Evolutionary conservation across 495 filamentous ascomycete genomes (phyloP).

Genomic region (Penicillium waksmanii): DNA sequence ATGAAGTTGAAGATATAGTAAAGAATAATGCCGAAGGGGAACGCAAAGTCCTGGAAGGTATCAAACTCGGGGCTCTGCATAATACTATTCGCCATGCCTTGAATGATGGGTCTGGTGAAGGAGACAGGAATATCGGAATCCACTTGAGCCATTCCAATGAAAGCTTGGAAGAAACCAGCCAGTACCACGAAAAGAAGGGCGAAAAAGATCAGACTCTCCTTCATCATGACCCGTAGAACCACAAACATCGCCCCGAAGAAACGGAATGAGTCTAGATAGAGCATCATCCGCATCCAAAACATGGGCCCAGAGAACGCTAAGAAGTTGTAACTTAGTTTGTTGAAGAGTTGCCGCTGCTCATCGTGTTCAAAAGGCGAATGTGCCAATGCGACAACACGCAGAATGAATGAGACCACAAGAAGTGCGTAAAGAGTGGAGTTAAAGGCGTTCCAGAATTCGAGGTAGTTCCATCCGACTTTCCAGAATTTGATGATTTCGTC

Average conservation of each 20-base stretch:
- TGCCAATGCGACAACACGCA: slow-evolving; percentile 75
- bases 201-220: slow-evolving; percentile 97
- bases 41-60: slow-evolving; percentile 77
- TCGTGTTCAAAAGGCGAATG: slow-evolving; percentile 57
- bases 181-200: slow-evolving; percentile 85
- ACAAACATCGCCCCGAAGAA: slow-evolving; percentile 99
- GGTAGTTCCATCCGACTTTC: slow-evolving; percentile 86
- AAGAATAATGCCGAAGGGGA: slow-evolving; percentile 83
- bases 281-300: slow-evolving; percentile 93
- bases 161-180: slow-evolving; percentile 90
- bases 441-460: slow-evolving; percentile 96
- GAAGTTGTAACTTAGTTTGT: slow-evolving; percentile 88
- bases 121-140: slow-evolving; percentile 60
- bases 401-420: slow-evolving; percentile 72
- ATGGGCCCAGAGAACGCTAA: slow-evolving; percentile 88
- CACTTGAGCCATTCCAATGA: slow-evolving; percentile 88
- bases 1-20: slow-evolving; percentile 97
- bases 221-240: slow-evolving; percentile 98
- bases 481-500: slow-evolving; percentile 87
- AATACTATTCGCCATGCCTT: slow-evolving; percentile 87
- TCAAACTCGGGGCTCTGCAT: slow-evolving; percentile 90
- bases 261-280: slow-evolving; percentile 90
- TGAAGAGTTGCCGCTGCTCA: slow-evolving; percentile 63
- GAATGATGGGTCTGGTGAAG: slow-evolving; percentile 72
- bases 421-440: slow-evolving; percentile 81